Percentiles rank a stretch among this genome's conserved stretches.
Conservation (phyloP, 139 green algal species). For the Choricystis sp. region DNA sequence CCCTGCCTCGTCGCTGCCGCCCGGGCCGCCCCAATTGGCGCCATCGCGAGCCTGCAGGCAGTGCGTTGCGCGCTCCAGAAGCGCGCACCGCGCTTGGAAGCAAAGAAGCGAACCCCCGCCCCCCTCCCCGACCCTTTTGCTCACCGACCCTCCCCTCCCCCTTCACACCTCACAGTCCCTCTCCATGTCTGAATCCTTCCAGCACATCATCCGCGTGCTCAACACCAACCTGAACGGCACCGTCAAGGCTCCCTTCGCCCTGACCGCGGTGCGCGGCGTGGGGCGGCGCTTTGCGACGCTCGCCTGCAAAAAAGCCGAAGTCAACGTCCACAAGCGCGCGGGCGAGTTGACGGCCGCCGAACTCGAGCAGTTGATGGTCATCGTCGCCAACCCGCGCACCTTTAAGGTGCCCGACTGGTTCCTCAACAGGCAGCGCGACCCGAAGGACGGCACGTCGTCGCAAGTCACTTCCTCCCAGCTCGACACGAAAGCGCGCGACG, state of each 20-base stretch:
- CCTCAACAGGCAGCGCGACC: conserved; percentile 94
- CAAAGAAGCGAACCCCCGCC: too few species aligned
- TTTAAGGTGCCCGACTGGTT: conserved; percentile 99
- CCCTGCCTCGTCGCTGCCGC: too few species aligned
- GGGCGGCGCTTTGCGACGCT: conserved; percentile 92
- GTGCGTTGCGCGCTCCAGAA: too few species aligned
- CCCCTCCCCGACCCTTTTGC: too few species aligned
- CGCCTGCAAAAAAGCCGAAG: conserved; percentile 96
- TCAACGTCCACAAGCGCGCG: conserved; percentile 84
- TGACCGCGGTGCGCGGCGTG: conserved; percentile 93
- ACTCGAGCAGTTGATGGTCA: conserved; percentile 93
- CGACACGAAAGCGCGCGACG: conserved; percentile 88
- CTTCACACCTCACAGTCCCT: not conserved
- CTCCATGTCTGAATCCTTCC: not conserved
- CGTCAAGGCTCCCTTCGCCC: conserved; percentile 93
- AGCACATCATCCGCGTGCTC: conserved; percentile 1
- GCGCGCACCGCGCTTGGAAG: too few species aligned
- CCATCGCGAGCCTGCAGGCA: too few species aligned
- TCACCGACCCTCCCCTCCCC: not conserved
- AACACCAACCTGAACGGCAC: conserved; percentile 99
- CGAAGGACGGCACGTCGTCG: conserved; percentile 81
- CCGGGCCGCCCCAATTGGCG: too few species aligned
- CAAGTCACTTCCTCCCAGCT: conserved; percentile 67
- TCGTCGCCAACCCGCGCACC: conserved; percentile 89
- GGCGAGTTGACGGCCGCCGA: conserved; percentile 90